Evolutionary conservation across 495 filamentous ascomycete genomes (phyloP).

Genomic region (Penicillium malachiteum): DNA sequence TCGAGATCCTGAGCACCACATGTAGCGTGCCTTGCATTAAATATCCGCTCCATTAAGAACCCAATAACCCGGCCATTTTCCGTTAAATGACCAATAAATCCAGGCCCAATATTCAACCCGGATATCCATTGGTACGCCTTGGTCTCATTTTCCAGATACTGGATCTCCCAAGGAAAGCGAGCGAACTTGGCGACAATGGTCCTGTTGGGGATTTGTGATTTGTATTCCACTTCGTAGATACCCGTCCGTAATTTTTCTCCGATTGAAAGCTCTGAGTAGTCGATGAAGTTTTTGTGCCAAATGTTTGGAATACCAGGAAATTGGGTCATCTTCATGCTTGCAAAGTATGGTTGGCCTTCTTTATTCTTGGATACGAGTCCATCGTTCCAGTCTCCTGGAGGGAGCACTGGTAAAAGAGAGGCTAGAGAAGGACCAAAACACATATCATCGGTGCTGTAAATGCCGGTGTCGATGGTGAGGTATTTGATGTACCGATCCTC

Average conservation of each 20-base stretch:
- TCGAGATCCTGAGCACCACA: conserved; percentile 26
- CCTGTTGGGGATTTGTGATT: conserved; percentile 17
- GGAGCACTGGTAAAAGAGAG: conserved; percentile 18
- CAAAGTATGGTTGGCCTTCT: conserved; percentile 22
- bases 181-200: conserved; percentile 42
- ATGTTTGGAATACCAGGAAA: conserved; percentile 20
- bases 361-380: conserved; percentile 16
- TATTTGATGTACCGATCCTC: conserved; percentile 32
- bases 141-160: conserved; percentile 43
- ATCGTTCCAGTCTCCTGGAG: conserved; percentile 29
- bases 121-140: conserved; percentile 40
- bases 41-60: conserved; percentile 41
- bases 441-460: conserved; percentile 31
- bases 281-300: conserved; percentile 25
- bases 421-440: conserved; percentile 31
- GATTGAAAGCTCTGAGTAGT: conserved; percentile 20
- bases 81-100: conserved; percentile 44
- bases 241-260: conserved; percentile 20
- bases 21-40: conserved; percentile 27
- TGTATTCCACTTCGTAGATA: conserved; percentile 23
- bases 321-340: conserved; percentile 7
- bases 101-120: conserved; percentile 34
- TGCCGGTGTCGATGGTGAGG: conserved; percentile 32
- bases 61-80: conserved; percentile 47
- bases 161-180: conserved; percentile 38